phyloP scores from a whole-genome alignment of 768 basidiomycete genomes.

The Tulasnella sp. region DNA sequence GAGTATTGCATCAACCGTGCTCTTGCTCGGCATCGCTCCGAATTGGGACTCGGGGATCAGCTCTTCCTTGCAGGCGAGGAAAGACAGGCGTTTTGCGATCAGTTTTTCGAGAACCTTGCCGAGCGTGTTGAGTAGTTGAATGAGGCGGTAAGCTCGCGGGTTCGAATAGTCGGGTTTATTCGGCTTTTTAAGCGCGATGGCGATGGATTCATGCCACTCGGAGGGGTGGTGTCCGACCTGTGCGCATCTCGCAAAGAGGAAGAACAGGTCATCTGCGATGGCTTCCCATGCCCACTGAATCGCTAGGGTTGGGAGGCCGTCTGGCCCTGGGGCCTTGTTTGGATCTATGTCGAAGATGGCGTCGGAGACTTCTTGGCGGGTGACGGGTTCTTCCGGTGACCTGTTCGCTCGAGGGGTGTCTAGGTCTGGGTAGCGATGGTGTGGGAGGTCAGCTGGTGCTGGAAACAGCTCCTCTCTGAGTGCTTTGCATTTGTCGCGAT shows the following conservation, averaged over 20 bases:
- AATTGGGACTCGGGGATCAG: too few species aligned
- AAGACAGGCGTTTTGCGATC: too few species aligned
- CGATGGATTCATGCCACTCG: slow-evolving; percentile 13
- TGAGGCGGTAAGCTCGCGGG: too few species aligned
- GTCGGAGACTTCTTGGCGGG: neutral
- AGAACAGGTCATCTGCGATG: slow-evolving; percentile 9
- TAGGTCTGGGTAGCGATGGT: neutral
- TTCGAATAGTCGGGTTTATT: too few species aligned
- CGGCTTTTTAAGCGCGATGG: slow-evolving; percentile 23
- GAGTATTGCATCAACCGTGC: too few species aligned
- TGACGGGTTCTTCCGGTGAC: neutral
- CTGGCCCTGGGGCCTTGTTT: slow-evolving; percentile 26
- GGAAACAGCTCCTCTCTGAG: neutral
- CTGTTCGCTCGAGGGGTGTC: neutral
- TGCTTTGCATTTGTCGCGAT: neutral
- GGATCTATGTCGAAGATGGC: slow-evolving; percentile 9
- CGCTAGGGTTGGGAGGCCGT: slow-evolving; percentile 8
- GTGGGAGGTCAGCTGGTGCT: neutral
- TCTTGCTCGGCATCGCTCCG: too few species aligned
- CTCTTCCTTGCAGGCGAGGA: too few species aligned
- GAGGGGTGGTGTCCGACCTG: slow-evolving; percentile 27
- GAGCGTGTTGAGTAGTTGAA: too few species aligned
- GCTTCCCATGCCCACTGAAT: slow-evolving; percentile 23
- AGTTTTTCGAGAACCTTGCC: too few species aligned
- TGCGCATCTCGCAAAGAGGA: neutral